Conservation (phyloP, 2,329 filamentous ascomycete genomes). For the Alternaria sp. region DNA sequence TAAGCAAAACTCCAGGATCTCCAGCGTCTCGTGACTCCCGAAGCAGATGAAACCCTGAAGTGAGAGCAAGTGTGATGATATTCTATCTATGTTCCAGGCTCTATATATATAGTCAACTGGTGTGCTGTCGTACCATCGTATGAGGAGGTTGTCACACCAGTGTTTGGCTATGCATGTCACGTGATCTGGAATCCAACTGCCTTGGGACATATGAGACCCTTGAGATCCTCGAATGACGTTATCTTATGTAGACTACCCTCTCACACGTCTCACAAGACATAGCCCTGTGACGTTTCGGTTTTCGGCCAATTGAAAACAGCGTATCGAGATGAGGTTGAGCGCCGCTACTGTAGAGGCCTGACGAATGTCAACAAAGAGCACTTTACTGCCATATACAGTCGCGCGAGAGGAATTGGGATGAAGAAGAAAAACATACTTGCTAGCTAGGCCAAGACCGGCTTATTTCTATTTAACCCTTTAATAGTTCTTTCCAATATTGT, state of each 20-base stretch:
- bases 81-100: constrained; percentile 4
- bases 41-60: too few species aligned
- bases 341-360: too few species aligned
- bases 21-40: too few species aligned
- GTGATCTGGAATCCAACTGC: constrained; percentile 1
- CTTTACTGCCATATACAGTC: too few species aligned
- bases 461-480: too few species aligned
- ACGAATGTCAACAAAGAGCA: too few species aligned
- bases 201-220: neutral
- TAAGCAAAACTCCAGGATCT: too few species aligned
- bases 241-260: neutral
- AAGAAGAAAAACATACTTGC: too few species aligned
- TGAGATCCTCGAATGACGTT: neutral
- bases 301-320: neutral
- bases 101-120: constrained; percentile 5
- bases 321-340: neutral
- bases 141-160: constrained; percentile 6
- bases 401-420: too few species aligned
- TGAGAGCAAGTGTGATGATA: too few species aligned
- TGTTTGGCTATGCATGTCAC: constrained; percentile 9
- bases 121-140: constrained; percentile 8
- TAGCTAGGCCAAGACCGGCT: too few species aligned
- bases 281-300: neutral
- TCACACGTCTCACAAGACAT: neutral
- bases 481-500: too few species aligned